A percentile compares a stretch with the other conserved stretches of the same genome.
These are phyloP conservation scores for Ascochyta lentis DNA, from an alignment of 2,329 filamentous ascomycete species.

Conservation along the genomic window DNA sequence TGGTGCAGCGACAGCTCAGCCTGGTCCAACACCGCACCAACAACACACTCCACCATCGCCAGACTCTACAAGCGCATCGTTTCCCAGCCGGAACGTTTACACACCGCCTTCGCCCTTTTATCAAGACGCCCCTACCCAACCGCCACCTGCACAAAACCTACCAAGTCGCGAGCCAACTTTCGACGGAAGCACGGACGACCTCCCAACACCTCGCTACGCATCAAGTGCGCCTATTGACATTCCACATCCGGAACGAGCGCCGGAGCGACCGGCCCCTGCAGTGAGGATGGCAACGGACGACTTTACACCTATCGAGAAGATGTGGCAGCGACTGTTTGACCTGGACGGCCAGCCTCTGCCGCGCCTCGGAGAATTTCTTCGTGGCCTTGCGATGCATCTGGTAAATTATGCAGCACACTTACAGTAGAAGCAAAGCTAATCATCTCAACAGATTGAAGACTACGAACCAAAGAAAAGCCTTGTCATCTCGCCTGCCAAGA, in stretches of 20 bases:
- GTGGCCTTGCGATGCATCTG: slow-evolving; percentile 75
- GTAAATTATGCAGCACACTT: slow-evolving; percentile 54
- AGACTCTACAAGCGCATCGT: slow-evolving; percentile 56
- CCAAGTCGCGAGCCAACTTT: slow-evolving; percentile 39
- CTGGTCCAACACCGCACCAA: slow-evolving; percentile 46
- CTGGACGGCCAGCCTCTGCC: slow-evolving; percentile 69
- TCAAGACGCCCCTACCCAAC: slow-evolving; percentile 38
- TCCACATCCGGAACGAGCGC: slow-evolving; percentile 26
- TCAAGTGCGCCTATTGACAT: slow-evolving; percentile 35
- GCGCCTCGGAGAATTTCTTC: slow-evolving; percentile 73
- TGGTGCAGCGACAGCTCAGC: slow-evolving; percentile 37
- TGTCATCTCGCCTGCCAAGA: slow-evolving; percentile 77
- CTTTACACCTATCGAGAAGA: slow-evolving; percentile 63
- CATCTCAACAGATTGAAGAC: slow-evolving; percentile 65
- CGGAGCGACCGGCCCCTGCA: slow-evolving; percentile 35
- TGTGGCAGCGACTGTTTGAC: slow-evolving; percentile 80
- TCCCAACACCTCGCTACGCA: slow-evolving; percentile 36
- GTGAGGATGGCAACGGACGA: slow-evolving; percentile 45
- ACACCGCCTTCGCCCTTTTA: slow-evolving; percentile 62
- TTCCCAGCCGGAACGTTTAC: slow-evolving; percentile 57
- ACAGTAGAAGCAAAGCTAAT: neutral
- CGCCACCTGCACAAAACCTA: slow-evolving; percentile 48
- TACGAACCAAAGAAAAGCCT: slow-evolving; percentile 71
- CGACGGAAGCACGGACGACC: slow-evolving; percentile 38
- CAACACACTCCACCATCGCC: slow-evolving; percentile 50